Conservation (phyloP, 345 rosid species). For the Rhizophora apiculata region DNA sequence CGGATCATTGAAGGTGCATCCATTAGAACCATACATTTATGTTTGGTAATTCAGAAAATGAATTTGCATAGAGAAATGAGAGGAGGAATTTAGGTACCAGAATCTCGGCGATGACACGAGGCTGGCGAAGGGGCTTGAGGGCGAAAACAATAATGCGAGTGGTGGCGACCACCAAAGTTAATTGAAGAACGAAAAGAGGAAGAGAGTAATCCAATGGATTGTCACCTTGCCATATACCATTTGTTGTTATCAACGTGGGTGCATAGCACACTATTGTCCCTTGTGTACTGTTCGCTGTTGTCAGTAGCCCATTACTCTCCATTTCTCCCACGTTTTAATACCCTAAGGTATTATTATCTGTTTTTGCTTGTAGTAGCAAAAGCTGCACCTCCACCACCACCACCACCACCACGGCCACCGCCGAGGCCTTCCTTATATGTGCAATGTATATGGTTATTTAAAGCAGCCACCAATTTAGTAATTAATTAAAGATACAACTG, state of each 20-base stretch:
- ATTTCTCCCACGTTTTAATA: neutral
- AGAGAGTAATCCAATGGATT: constrained; percentile 88
- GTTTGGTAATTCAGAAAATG: neutral
- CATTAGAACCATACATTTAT: neutral
- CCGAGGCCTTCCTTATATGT: too few relatives aligned
- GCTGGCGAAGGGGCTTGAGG: constrained; percentile 88
- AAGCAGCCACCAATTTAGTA: too few relatives aligned
- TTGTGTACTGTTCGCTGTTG: constrained; percentile 14
- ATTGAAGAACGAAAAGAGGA: constrained; percentile 85
- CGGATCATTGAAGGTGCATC: neutral
- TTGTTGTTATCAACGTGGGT: constrained; percentile 84
- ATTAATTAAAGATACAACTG: too few relatives aligned
- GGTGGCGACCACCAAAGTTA: constrained; percentile 59
- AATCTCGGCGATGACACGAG: constrained; percentile 86
- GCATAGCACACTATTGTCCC: constrained; percentile 74
- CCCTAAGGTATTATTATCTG: too few relatives aligned
- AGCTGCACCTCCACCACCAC: too few relatives aligned
- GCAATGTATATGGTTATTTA: too few relatives aligned
- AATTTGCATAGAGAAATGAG: neutral
- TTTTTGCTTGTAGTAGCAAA: too few relatives aligned
- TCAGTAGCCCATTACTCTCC: neutral
- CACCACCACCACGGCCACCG: too few relatives aligned
- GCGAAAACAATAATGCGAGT: constrained; percentile 65
- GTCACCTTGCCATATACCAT: constrained; percentile 98
- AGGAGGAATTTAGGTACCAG: constrained; percentile 37